These are phyloP conservation scores for Ruellia speciosa DNA, from an alignment of 305 asterid genomes.

Conservation along the genomic window DNA sequence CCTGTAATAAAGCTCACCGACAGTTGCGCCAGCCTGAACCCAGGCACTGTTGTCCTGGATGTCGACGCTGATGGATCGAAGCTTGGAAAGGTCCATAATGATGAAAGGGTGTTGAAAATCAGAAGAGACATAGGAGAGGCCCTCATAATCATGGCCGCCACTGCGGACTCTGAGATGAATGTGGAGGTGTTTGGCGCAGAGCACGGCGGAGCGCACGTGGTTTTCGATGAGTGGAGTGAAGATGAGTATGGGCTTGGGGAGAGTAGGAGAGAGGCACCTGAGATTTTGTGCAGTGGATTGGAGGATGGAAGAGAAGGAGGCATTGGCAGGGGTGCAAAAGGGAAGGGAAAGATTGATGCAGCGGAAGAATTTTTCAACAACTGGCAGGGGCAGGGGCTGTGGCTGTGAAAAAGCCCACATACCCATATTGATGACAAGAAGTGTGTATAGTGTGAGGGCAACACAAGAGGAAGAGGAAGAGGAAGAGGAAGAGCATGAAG, in stretches of 20 bases:
- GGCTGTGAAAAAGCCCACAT: no score
- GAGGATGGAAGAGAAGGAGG: conserved; percentile 43
- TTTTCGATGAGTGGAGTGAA: conserved; percentile 52
- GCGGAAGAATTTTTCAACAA: conserved; percentile 36
- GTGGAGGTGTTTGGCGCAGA: conserved; percentile 37
- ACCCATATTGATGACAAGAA: no score
- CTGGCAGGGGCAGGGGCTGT: no score
- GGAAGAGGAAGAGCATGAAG: no score
- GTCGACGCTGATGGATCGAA: conserved; percentile 34
- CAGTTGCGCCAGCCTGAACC: conserved; percentile 47
- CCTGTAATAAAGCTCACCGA: conserved; percentile 57
- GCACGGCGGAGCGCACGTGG: conserved; percentile 61
- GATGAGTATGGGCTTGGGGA: conserved; percentile 57
- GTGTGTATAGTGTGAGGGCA: no score
- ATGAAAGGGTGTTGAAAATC: conserved; percentile 42
- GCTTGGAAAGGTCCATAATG: conserved; percentile 44
- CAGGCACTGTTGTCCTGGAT: conserved; percentile 32
- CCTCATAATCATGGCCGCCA: conserved; percentile 82
- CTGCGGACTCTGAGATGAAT: conserved; percentile 55
- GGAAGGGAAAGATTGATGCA: conserved; percentile 41
- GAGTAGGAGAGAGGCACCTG: conserved; percentile 48
- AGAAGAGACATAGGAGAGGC: conserved; percentile 60
- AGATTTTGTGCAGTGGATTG: conserved; percentile 67
- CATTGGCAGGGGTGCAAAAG: conserved; percentile 45
- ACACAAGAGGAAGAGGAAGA: no score